Percentiles rank a stretch among this genome's conserved stretches.
Conservation (phyloP, 805 yeast genomes). For the Candida broadrunensis region DNA sequence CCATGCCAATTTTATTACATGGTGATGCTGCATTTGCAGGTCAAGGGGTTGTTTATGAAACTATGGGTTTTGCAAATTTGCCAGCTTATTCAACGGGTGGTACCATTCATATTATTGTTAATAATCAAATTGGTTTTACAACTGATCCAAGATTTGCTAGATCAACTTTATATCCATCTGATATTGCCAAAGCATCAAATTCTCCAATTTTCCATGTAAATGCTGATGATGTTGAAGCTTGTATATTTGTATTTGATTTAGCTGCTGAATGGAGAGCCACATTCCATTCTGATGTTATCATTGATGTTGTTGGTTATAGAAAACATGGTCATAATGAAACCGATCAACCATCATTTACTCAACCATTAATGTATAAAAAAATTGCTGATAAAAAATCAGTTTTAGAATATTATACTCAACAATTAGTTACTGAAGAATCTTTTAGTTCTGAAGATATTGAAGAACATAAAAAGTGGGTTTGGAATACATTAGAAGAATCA, state of each 20-base stretch:
- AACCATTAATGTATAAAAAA: conserved; percentile 93
- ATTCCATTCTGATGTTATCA: conserved; percentile 93
- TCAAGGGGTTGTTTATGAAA: conserved; percentile 98
- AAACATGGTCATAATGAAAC: conserved; percentile 99
- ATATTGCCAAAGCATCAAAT: conserved; percentile 92
- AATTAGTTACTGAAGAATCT: conserved; percentile 80
- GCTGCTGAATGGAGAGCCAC: conserved; percentile 99
- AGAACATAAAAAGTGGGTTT: conserved; percentile 97
- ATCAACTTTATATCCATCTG: conserved; percentile 97
- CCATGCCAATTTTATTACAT: conserved; percentile 88
- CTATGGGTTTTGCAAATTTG: conserved; percentile 88
- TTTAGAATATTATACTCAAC: conserved; percentile 76
- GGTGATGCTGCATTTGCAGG: conserved; percentile 99
- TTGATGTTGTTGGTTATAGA: conserved; percentile 98
- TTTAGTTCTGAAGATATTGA: conserved; percentile 87
- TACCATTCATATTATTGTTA: conserved; percentile 91
- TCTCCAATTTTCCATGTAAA: conserved; percentile 99
- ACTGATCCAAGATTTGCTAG: conserved; percentile 97
- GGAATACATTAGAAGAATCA: conserved; percentile 90
- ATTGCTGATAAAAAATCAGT: conserved; percentile 88
- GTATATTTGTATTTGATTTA: conserved; percentile 84
- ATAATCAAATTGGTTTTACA: conserved; percentile 99
- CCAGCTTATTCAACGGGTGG: conserved; percentile 99
- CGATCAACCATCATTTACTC: conserved; percentile 98
- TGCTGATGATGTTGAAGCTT: conserved; percentile 96